Conservation (phyloP, 2,329 filamentous ascomycete species). For the Hypocreales sp. region DNA sequence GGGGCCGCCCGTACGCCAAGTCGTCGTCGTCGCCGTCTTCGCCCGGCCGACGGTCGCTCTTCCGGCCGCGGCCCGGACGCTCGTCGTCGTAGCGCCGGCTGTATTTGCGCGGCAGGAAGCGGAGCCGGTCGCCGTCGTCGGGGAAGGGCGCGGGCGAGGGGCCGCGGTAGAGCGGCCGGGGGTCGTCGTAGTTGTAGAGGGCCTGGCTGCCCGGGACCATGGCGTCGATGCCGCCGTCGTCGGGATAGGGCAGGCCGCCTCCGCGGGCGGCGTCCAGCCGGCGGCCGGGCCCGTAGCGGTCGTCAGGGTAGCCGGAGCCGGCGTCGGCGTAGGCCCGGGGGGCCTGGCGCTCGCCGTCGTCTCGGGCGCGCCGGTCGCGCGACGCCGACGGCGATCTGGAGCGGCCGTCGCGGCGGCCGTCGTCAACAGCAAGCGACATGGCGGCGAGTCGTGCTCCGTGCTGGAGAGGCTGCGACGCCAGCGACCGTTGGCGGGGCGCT, state of each 20-base stretch:
- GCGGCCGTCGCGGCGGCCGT: constrained; percentile 26
- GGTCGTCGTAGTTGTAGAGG: constrained; percentile 24
- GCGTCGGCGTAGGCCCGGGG: constrained; percentile 19
- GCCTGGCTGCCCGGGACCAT: constrained; percentile 21
- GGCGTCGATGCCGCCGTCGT: constrained; percentile 18
- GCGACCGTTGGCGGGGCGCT: too few species aligned
- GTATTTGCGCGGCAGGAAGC: constrained; percentile 33
- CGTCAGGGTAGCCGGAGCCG: constrained; percentile 26
- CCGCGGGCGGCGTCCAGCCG: constrained; percentile 16
- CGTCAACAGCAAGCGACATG: constrained; percentile 38
- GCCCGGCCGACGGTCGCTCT: constrained; percentile 9
- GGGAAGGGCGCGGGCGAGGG: constrained; percentile 18
- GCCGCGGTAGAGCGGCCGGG: constrained; percentile 6
- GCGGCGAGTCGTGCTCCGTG: too few species aligned
- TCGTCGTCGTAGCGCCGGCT: constrained; percentile 16
- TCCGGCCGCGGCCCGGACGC: constrained; percentile 9
- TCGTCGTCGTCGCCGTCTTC: constrained; percentile 24
- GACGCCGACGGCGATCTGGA: constrained; percentile 33
- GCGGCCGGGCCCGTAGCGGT: constrained; percentile 14
- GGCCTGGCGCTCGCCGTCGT: constrained; percentile 14
- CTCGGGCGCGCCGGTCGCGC: constrained; percentile 17
- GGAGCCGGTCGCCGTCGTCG: constrained; percentile 22
- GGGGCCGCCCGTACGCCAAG: constrained; percentile 31
- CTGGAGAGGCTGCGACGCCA: too few species aligned
- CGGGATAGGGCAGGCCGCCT: constrained; percentile 21